Base-by-base conservation (phyloP, 148 eudicot genomes). In the Polygonum aviculare region DNA sequence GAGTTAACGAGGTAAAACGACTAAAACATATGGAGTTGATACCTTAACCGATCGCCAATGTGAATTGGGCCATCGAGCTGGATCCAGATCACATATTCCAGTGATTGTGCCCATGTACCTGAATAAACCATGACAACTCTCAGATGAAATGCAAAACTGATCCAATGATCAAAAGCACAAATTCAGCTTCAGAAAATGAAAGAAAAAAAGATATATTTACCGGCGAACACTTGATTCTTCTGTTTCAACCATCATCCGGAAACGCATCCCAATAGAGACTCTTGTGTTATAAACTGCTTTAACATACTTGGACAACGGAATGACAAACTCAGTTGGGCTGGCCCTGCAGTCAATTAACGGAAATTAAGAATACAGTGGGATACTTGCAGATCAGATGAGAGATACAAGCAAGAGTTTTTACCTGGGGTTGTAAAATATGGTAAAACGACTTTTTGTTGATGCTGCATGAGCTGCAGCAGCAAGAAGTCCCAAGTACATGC, bases 11-110 rank as follows among this genome's bases (percentile, higher is more conserved):
- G 74, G 38, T 8, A 63, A 63, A 26, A 86, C 15, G 69, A 76
- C 40, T 77, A 89, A 75, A 79, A 77, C 57, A 69, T 85, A 86
- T 72, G 38, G 31, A 62, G 38, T 31, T 11, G 79, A 39, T 80
- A 93, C 98, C 96, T 93, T 93, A 72, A 93, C 96, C 35, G 96
- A 93, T 72, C 92, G 91, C 98, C 98, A 93, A 86, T 90, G 92
- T 52, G 96, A 91, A 77, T 82, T 89, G 69, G 91, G 84, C 96
- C 96, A 91, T 65, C 89, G 88, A 81, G 80, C 88, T 57, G 89
- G 80, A 83, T 91, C 96, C 70, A 84, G 79, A 72, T 88, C 92
- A 83, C 92, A 77, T 40, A 91, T 84, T 57, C 92, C 96, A 35
- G 91, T 88, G 62, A 90, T 90, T 31, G 96, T 90, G 80, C 98